phyloP scores from a whole-genome alignment of 306 rosid genomes.

The Lagenaria siceraria region DNA sequence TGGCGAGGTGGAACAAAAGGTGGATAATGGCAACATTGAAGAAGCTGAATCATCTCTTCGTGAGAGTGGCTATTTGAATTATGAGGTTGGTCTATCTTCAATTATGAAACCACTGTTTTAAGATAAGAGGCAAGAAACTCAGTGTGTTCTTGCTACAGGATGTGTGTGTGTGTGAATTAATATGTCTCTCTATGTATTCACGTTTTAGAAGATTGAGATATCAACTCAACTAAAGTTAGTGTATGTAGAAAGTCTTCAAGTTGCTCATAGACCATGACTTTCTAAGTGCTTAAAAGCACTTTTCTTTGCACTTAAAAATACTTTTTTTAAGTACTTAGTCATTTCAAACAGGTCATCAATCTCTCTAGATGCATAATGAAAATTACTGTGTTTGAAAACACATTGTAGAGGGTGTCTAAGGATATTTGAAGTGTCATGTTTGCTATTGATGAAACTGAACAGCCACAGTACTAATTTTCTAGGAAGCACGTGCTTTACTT shows the following conservation, averaged over 20 bases:
- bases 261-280: neutral
- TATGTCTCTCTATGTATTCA: too few relatives aligned
- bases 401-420: neutral
- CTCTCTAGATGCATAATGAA: neutral
- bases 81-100: conserved; percentile 49
- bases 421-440: neutral
- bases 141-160: neutral
- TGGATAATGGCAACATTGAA: conserved; percentile 74
- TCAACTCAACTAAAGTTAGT: neutral
- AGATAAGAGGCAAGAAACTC: neutral
- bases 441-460: conserved; percentile 9
- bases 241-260: neutral
- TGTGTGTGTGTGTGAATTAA: too few relatives aligned
- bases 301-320: too few relatives aligned
- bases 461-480: conserved; percentile 6
- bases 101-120: neutral
- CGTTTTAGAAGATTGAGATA: neutral
- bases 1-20: conserved; percentile 53
- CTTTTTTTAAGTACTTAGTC: too few relatives aligned
- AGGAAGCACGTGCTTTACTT: conserved; percentile 95
- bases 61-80: conserved; percentile 83
- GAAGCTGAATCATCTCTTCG: conserved; percentile 92
- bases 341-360: too few relatives aligned
- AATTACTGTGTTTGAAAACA: neutral
- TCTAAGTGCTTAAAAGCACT: too few relatives aligned